phyloP scores from a whole-genome alignment of 106 monocot species.

The Dioscorea dumetorum region DNA sequence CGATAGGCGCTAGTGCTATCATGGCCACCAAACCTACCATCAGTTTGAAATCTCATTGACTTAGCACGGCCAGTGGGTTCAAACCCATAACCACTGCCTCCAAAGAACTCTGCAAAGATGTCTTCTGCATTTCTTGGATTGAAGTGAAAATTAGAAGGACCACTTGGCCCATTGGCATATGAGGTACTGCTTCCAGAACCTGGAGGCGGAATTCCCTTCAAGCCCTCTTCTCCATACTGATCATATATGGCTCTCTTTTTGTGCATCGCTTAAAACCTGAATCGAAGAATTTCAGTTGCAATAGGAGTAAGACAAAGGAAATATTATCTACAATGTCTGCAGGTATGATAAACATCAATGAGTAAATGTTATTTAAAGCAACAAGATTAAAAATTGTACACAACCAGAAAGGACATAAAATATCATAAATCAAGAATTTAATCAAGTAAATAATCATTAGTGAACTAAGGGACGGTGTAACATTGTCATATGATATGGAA shows the following conservation, averaged over 20 bases:
- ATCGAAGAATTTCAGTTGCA: background rate
- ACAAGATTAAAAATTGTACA: no score
- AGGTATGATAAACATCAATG: no score
- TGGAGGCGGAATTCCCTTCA: constrained; percentile 52
- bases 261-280: constrained; percentile 43
- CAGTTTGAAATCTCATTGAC: constrained; percentile 46
- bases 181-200: constrained; percentile 36
- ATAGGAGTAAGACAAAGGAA: no score
- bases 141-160: constrained; percentile 37
- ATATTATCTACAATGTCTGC: no score
- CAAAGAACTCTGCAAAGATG: constrained; percentile 69
- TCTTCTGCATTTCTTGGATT: constrained; percentile 62
- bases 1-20: constrained; percentile 4
- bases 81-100: constrained; percentile 35
- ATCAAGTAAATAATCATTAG: no score
- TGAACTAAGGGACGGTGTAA: no score
- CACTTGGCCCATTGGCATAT: constrained; percentile 16
- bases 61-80: constrained; percentile 31
- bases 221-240: constrained; percentile 53
- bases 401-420: no score
- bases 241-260: constrained; percentile 56
- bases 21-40: constrained; percentile 26
- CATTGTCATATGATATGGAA: no score
- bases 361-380: no score
- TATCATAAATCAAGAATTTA: no score